Percentiles rank a stretch among this genome's conserved stretches.
phyloP scores from a whole-genome alignment of 2,329 filamentous ascomycete species.

The Aspergillus neoniger region DNA sequence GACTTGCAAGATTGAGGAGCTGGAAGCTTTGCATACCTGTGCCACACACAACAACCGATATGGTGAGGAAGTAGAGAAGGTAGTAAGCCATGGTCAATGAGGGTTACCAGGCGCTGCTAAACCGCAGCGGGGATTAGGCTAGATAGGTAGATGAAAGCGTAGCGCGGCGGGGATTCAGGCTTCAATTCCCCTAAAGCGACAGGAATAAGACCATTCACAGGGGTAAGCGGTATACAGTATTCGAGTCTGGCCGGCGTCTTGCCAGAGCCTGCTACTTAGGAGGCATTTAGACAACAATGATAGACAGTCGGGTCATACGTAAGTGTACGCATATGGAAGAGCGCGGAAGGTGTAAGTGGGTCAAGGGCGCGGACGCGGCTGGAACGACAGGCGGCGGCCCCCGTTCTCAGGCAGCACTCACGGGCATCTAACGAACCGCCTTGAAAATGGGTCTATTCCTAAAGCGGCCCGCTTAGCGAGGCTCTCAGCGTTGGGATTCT shows the following conservation, averaged over 20 bases:
- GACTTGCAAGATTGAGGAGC: neutral
- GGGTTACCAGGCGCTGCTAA: neutral
- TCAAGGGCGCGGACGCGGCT: neutral
- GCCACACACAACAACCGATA: slow-evolving; percentile 69
- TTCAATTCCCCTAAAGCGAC: neutral
- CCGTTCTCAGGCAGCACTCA: slow-evolving; percentile 14
- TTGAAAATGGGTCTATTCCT: slow-evolving; percentile 29
- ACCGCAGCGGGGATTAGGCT: neutral
- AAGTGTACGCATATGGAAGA: slow-evolving; percentile 6
- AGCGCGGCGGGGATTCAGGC: neutral
- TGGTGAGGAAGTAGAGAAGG: slow-evolving; percentile 74
- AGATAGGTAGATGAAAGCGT: neutral
- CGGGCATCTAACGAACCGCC: neutral
- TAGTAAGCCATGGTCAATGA: slow-evolving; percentile 65
- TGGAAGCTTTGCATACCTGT: slow-evolving; percentile 58
- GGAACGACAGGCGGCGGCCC: slow-evolving; percentile 12
- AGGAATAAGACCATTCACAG: neutral
- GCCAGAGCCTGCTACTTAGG: neutral
- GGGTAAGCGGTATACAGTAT: neutral
- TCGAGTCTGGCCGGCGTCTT: neutral
- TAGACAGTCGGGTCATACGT: neutral
- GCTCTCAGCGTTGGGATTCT: slow-evolving; percentile 27
- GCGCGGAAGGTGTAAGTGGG: slow-evolving; percentile 18
- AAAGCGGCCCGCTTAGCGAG: slow-evolving; percentile 44
- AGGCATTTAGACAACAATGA: neutral